These are phyloP conservation scores for Talaromyces funiculosus DNA, from an alignment of 2,329 filamentous ascomycete species.

Conservation along the genomic window DNA sequence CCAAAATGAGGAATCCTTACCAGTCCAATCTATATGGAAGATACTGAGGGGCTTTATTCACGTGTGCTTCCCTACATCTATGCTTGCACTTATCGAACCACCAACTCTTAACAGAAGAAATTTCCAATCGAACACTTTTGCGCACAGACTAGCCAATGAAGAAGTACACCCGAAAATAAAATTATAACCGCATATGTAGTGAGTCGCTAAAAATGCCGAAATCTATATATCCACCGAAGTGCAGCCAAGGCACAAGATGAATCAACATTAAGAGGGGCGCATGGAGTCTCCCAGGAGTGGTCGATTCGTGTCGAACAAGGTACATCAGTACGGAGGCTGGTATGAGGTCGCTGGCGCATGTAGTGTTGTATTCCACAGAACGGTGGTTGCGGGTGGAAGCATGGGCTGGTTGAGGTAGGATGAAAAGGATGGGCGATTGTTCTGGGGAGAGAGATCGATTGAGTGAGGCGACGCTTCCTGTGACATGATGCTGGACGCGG, in stretches of 20 bases:
- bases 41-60: background rate
- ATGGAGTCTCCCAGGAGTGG: background rate
- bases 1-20: background rate
- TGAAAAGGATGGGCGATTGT: conserved; percentile 3
- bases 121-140: background rate
- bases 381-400: background rate
- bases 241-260: background rate
- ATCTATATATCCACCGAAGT: background rate
- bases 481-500: conserved; percentile 14
- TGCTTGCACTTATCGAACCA: background rate
- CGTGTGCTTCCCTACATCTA: background rate
- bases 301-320: background rate
- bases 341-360: conserved; percentile 9
- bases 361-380: conserved; percentile 9
- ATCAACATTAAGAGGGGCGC: background rate
- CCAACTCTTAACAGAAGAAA: background rate
- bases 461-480: conserved; percentile 11
- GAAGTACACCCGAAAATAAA: background rate
- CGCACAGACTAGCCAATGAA: background rate
- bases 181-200: background rate
- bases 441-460: background rate
- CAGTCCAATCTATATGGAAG: background rate
- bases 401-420: conserved; percentile 11
- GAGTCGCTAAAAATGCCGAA: background rate
- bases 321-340: conserved; percentile 14